phyloP scores from a whole-genome alignment of 352 stramenopile species.

The Pythium plurisporium region DNA sequence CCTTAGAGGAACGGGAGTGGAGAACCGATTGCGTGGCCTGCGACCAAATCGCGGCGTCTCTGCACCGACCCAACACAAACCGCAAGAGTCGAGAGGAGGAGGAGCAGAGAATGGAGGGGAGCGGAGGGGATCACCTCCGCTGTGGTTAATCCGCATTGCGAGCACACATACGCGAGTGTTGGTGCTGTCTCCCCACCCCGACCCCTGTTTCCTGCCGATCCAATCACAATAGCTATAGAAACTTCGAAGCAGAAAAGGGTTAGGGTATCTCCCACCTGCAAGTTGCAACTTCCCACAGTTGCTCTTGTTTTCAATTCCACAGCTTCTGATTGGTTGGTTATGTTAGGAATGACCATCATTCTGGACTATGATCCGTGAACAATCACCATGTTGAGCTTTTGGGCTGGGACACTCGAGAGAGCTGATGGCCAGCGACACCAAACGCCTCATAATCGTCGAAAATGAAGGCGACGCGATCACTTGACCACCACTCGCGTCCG shows the following conservation, averaged over 20 bases:
- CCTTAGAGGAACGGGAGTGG: neutral
- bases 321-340: slow-evolving; percentile 9
- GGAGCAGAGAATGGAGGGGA: neutral
- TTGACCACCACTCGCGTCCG: no score
- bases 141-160: neutral
- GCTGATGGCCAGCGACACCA: no score
- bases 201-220: neutral
- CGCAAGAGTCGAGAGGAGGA: neutral
- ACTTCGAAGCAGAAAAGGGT: slow-evolving; percentile 8
- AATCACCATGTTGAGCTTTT: no score
- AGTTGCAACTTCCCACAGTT: neutral
- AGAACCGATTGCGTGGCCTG: neutral
- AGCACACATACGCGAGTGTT: neutral
- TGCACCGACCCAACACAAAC: neutral
- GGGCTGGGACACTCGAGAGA: neutral
- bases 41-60: neutral
- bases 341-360: neutral
- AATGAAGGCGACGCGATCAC: no score
- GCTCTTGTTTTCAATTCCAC: slow-evolving; percentile 6
- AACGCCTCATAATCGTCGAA: no score
- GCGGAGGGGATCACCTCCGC: no score
- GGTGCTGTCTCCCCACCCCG: neutral
- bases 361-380: neutral
- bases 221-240: neutral
- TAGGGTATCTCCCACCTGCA: slow-evolving; percentile 7